Evolutionary conservation across 2,329 filamentous ascomycete species (phyloP).

Genomic region (Pseudogymnoascus pannorum): DNA sequence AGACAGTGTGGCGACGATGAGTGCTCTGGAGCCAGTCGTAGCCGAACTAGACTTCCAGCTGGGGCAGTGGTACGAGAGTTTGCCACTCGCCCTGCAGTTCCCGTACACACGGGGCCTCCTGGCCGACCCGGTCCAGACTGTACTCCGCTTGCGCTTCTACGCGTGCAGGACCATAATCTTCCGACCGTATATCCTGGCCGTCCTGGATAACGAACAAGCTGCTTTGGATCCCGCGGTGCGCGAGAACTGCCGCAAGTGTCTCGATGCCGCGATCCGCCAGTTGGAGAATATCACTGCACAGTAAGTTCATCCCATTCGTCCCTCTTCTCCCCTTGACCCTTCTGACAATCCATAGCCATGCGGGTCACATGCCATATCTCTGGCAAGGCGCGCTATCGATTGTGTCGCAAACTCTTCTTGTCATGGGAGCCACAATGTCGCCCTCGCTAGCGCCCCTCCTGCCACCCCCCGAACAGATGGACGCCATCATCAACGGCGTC

Average conservation of each 20-base stretch:
- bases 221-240: constrained; percentile 64
- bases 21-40: constrained; percentile 68
- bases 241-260: constrained; percentile 72
- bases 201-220: constrained; percentile 68
- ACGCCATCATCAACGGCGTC: constrained; percentile 71
- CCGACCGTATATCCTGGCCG: constrained; percentile 72
- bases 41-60: constrained; percentile 76
- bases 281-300: constrained; percentile 72
- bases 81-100: constrained; percentile 69
- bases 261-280: constrained; percentile 73
- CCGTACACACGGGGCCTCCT: constrained; percentile 61
- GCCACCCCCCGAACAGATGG: constrained; percentile 53
- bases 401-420: constrained; percentile 70
- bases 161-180: constrained; percentile 83
- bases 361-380: constrained; percentile 76
- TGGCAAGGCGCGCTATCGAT: constrained; percentile 81
- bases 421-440: constrained; percentile 81
- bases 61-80: constrained; percentile 75
- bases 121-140: constrained; percentile 69
- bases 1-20: constrained; percentile 62
- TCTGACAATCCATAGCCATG: constrained; percentile 47
- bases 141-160: constrained; percentile 72
- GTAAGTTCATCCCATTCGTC: constrained; percentile 39
- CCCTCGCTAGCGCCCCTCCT: constrained; percentile 56
- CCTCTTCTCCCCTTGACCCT: not conserved